phyloP scores from a whole-genome alignment of 768 basidiomycete species.

The Coprinellus micaceus region DNA sequence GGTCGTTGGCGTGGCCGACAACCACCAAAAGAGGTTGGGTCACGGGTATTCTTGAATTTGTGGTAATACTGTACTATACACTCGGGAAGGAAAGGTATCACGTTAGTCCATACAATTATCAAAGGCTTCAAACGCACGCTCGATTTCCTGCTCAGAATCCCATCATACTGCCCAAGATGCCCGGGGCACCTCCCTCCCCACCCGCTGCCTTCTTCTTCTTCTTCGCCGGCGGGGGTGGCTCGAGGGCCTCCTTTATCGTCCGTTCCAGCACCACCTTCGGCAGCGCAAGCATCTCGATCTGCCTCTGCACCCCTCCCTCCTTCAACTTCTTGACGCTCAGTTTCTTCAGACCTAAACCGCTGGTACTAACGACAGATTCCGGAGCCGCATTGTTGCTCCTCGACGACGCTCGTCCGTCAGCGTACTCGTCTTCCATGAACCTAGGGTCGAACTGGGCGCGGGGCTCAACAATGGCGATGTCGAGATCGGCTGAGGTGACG shows the following conservation, averaged over 20 bases:
- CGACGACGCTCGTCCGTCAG: conserved; percentile 14
- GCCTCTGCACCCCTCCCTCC: conserved; percentile 3
- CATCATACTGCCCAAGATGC: not conserved
- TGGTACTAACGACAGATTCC: conserved; percentile 8
- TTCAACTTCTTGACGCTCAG: conserved; percentile 5
- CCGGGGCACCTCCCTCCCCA: not conserved
- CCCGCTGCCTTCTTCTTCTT: conserved; percentile 4
- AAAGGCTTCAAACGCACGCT: too few species aligned
- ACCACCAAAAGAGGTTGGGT: too few species aligned
- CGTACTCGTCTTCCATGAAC: conserved; percentile 25
- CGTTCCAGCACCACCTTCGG: conserved; percentile 16
- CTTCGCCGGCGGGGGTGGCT: conserved; percentile 2
- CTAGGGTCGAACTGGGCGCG: conserved; percentile 11
- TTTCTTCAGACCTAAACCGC: conserved; percentile 11
- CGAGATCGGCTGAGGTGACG: conserved; percentile 24
- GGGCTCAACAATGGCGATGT: conserved; percentile 9
- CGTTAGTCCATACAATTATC: too few species aligned
- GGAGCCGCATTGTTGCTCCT: conserved; percentile 4
- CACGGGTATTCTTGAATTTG: too few species aligned
- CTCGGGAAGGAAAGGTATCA: too few species aligned
- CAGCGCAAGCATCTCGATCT: conserved; percentile 5
- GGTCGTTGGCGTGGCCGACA: too few species aligned
- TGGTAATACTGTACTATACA: too few species aligned
- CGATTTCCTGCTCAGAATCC: not conserved
- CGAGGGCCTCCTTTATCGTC: conserved; percentile 14